A percentile compares a stretch with the other conserved stretches of the same genome.
These are phyloP conservation scores for Persicaria maculosa DNA, from an alignment of 148 eudicot species.

Conservation along the genomic window DNA sequence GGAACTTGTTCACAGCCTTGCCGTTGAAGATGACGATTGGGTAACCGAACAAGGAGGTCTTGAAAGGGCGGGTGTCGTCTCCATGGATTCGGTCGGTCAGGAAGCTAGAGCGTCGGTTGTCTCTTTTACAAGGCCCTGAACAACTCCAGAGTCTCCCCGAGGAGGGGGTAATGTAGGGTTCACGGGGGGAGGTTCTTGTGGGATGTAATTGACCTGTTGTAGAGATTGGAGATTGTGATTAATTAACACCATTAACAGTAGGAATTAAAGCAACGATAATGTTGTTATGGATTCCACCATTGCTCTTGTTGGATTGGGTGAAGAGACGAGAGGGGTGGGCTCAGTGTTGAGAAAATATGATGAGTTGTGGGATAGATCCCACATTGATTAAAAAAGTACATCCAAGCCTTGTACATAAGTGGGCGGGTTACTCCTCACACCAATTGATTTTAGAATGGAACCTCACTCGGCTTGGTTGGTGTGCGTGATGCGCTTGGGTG, in stretches of 20 bases:
- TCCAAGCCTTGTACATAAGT: too few species aligned
- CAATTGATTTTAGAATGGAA: too few species aligned
- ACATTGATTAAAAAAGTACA: too few species aligned
- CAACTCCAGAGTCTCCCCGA: conserved; percentile 34
- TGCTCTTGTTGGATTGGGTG: background rate
- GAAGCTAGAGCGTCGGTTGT: conserved; percentile 24
- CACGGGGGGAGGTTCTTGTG: conserved; percentile 28
- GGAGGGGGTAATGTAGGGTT: conserved; percentile 33
- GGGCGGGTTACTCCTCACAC: too few species aligned
- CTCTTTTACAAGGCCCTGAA: conserved; percentile 21
- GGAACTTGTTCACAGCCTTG: conserved; percentile 30
- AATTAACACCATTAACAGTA: background rate
- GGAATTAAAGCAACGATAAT: background rate
- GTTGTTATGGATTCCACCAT: background rate
- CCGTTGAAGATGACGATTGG: conserved; percentile 28
- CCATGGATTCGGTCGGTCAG: conserved; percentile 22
- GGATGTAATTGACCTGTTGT: background rate
- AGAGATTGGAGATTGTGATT: background rate
- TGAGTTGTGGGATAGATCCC: too few species aligned
- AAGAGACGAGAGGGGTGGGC: too few species aligned
- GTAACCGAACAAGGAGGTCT: conserved; percentile 30
- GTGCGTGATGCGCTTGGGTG: too few species aligned
- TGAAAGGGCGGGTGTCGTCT: conserved; percentile 22
- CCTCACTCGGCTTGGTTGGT: too few species aligned
- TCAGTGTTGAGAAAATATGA: too few species aligned